phyloP scores from a whole-genome alignment of 2,329 filamentous ascomycete species.

The Cercospora sp. region DNA sequence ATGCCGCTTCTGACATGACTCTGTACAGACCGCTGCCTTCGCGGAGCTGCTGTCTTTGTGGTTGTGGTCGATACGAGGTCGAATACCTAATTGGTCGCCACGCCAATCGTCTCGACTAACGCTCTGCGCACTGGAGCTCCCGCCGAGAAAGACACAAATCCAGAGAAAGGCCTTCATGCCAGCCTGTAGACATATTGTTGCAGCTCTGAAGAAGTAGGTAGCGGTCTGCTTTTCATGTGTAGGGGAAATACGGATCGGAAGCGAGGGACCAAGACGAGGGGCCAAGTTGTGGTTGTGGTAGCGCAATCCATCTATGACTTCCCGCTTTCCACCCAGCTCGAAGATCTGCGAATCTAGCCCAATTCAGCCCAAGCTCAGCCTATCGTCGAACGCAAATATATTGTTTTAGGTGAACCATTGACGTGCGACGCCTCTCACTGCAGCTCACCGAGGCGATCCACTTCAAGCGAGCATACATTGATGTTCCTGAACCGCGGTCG shows the following conservation, averaged over 20 bases:
- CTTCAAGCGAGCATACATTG: background rate
- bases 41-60: background rate
- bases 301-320: background rate
- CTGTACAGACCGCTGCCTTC: background rate
- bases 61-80: background rate
- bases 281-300: constrained; percentile 4
- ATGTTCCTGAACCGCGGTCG: background rate
- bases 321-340: constrained; percentile 1
- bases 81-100: background rate
- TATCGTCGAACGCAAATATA: constrained; percentile 9
- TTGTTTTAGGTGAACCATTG: constrained; percentile 9
- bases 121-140: background rate
- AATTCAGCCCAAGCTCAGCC: background rate
- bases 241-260: background rate
- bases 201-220: background rate
- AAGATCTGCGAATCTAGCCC: constrained; percentile 10
- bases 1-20: background rate
- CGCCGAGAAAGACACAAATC: constrained; percentile 1
- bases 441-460: background rate
- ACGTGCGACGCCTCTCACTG: background rate
- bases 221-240: background rate
- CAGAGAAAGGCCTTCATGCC: constrained; percentile 6
- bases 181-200: background rate
- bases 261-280: background rate
- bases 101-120: background rate